Conservation (phyloP, 139 green algal genomes). For the Chlamydomonas schloesseri region DNA sequence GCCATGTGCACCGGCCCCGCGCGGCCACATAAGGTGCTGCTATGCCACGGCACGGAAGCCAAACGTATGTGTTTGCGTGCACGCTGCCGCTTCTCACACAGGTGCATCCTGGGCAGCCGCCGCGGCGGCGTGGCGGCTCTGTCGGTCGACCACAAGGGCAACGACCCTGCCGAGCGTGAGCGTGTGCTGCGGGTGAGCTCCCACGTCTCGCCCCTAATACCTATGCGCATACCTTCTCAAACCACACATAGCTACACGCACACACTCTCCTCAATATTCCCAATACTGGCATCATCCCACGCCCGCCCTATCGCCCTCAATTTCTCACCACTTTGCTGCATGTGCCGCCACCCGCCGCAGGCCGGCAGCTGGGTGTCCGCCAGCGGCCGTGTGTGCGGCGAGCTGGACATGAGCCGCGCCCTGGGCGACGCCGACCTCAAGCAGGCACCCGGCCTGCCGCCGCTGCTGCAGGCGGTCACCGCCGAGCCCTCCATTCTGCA, state of each 20-base stretch:
- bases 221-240: no score
- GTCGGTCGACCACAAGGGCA: slow-evolving; percentile 28
- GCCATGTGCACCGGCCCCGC: no score
- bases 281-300: no score
- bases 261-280: not conserved
- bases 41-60: no score
- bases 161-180: not conserved
- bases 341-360: not conserved
- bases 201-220: no score
- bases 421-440: slow-evolving; percentile 41
- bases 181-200: slow-evolving; percentile 6
- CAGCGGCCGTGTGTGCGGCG: slow-evolving; percentile 38
- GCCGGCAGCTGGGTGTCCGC: slow-evolving; percentile 35
- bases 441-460: slow-evolving; percentile 25
- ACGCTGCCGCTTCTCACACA: not conserved
- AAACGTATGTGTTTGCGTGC: no score
- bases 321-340: not conserved
- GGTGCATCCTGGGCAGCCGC: slow-evolving; percentile 22
- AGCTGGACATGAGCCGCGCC: slow-evolving; percentile 42
- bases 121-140: not conserved
- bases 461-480: slow-evolving; percentile 26
- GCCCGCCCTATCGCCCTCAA: no score
- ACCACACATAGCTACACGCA: not conserved
- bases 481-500: slow-evolving; percentile 10
- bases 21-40: no score